phyloP scores from a whole-genome alignment of 106 monocot genomes.

The Acorus gramineus region DNA sequence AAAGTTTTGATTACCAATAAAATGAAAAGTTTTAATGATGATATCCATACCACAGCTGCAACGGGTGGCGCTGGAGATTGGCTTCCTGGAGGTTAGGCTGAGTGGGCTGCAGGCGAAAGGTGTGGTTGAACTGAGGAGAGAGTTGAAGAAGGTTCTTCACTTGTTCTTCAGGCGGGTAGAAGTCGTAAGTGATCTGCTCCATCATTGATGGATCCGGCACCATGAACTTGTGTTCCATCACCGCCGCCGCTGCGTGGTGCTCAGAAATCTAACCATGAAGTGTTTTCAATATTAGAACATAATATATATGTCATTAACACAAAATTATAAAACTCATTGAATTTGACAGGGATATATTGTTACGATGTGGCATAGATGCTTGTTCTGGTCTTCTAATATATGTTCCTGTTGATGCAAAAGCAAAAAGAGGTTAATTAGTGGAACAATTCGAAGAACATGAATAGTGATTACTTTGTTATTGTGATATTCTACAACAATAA shows the following conservation, averaged over 20 bases:
- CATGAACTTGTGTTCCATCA: constrained; percentile 20
- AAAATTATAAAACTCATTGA: not conserved
- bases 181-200: constrained; percentile 14
- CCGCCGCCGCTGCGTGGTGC: constrained; percentile 1
- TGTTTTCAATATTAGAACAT: no score
- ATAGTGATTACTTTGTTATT: not conserved
- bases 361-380: constrained; percentile 31
- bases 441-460: not conserved
- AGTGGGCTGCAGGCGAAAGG: constrained; percentile 41
- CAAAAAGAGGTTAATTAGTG: no score
- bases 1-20: no score
- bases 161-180: constrained; percentile 12
- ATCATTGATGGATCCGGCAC: constrained; percentile 8
- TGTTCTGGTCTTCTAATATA: constrained; percentile 51
- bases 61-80: constrained; percentile 22
- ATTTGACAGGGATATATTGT: not conserved
- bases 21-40: no score
- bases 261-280: constrained; percentile 8
- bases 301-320: no score
- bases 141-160: constrained; percentile 22
- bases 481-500: not conserved
- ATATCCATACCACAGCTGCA: constrained; percentile 21
- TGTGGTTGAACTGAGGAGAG: constrained; percentile 21
- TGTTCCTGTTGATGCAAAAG: constrained; percentile 26
- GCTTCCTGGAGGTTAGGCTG: constrained; percentile 62